Evolutionary conservation across 805 yeast species (phyloP).

Genomic region (Metschnikowia amazonensis): DNA sequence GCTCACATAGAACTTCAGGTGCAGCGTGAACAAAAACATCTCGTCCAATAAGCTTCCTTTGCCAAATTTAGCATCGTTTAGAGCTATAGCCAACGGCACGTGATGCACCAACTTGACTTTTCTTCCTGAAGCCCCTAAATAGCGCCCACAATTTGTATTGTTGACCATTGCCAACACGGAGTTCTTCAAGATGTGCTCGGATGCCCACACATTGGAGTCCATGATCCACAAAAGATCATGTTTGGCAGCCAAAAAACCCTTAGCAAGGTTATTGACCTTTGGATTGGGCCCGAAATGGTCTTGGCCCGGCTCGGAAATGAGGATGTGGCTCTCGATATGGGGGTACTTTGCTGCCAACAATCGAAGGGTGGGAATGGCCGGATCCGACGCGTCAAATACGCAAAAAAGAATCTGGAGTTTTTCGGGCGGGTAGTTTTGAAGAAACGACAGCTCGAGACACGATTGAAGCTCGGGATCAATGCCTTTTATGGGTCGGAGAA

Average conservation of each 20-base stretch:
- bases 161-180: conserved; percentile 52
- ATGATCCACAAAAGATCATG: conserved; percentile 78
- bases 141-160: conserved; percentile 50
- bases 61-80: conserved; percentile 10
- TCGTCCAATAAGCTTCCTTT: conserved; percentile 53
- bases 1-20: conserved; percentile 78
- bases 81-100: conserved; percentile 59
- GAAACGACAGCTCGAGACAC: conserved; percentile 65
- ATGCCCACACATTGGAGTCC: conserved; percentile 82
- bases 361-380: conserved; percentile 57
- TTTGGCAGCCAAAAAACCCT: conserved; percentile 67
- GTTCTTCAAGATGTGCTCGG: conserved; percentile 58
- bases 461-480: conserved; percentile 68
- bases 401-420: conserved; percentile 73
- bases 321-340: conserved; percentile 51
- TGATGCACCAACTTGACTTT: conserved; percentile 75
- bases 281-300: conserved; percentile 80
- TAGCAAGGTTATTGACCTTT: conserved; percentile 80
- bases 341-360: conserved; percentile 52
- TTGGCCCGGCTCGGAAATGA: conserved; percentile 44
- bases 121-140: conserved; percentile 23
- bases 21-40: conserved; percentile 79
- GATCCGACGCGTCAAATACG: conserved; percentile 60
- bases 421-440: conserved; percentile 60
- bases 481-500: conserved; percentile 80